A percentile compares a stretch with the other conserved stretches of the same genome.
phyloP scores from a whole-genome alignment of 768 basidiomycete species.

The Dioszegia hungarica region DNA sequence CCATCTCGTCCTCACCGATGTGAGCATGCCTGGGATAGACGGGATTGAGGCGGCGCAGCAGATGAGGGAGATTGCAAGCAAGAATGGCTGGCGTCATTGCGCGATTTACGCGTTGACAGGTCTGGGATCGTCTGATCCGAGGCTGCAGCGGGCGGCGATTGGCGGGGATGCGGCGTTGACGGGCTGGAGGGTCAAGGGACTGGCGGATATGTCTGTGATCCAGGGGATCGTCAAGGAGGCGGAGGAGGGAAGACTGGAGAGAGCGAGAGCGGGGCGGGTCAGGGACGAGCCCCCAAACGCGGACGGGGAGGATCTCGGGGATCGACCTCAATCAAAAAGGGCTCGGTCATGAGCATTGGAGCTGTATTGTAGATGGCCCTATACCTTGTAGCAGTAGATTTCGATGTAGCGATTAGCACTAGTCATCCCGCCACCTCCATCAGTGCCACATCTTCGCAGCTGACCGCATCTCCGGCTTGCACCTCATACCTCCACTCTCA shows the following conservation, averaged over 20 bases:
- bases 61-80: slow-evolving; percentile 20
- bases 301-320: no score
- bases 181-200: slow-evolving; percentile 39
- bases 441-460: no score
- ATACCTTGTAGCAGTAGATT: no score
- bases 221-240: slow-evolving; percentile 13
- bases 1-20: slow-evolving; percentile 30
- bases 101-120: slow-evolving; percentile 38
- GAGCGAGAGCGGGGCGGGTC: no score
- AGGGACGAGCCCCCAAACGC: no score
- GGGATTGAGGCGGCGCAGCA: slow-evolving; percentile 26
- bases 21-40: slow-evolving; percentile 42
- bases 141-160: slow-evolving; percentile 22
- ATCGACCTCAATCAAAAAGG: no score
- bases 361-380: no score
- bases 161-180: slow-evolving; percentile 25
- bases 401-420: no score
- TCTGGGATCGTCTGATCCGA: slow-evolving; percentile 32
- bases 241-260: background rate
- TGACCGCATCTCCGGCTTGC: no score
- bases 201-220: slow-evolving; percentile 19
- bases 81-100: background rate
- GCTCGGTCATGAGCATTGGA: no score
- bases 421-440: no score
- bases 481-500: no score